Evolutionary conservation across 768 basidiomycete species (phyloP), one percentile per base, ranked within the genome.

Genomic region (Termitomyces sp.): DNA sequence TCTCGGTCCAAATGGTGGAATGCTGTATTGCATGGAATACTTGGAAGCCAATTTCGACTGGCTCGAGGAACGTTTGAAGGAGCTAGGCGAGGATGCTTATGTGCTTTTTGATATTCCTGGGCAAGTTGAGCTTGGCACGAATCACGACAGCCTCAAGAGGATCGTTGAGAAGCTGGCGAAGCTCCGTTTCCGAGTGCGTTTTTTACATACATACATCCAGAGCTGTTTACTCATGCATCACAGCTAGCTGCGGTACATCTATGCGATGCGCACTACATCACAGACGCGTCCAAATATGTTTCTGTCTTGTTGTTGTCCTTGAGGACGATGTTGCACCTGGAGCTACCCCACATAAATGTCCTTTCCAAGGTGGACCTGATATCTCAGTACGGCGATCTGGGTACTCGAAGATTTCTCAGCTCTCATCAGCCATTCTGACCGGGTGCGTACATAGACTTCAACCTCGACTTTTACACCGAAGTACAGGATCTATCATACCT

Each of bases 291-390:
- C 3, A 98, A 98, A 75, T 99, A 95, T 72, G 80, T 98, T 59
- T 94, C 94, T 13, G 85, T 98, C 37, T 80, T 98, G 43, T 81
- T 99, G 36, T 84, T 98, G 13, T 92, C 95, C 12, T 79, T 99
- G 27, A 82, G 97, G 49, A 92, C 96, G 16, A 98, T 98, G 97
- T 79, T 99, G n/a, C 95, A 98, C 66, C 81, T 99, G 55, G 97
- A 97, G 66, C 81, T 98, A n/a, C 97, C 97, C 0, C 97, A 98
- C 68, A 79, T 99, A 73, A 98, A 99, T 67, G 97, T 99, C 3
- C 78, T 99, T 14, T 95, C 93, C 9, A 99, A 99, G 72, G 79
- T 98, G 55, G 97, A 99, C 72, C 75, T 98, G n/a, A 76, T 99
- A 18, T 77, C 81, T 18, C 84, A 88, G 62, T 95, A 96, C 60